Evolutionary conservation across 75 land plant genomes (phyloP).

Genomic region (Selaginella moellendorffii): DNA sequence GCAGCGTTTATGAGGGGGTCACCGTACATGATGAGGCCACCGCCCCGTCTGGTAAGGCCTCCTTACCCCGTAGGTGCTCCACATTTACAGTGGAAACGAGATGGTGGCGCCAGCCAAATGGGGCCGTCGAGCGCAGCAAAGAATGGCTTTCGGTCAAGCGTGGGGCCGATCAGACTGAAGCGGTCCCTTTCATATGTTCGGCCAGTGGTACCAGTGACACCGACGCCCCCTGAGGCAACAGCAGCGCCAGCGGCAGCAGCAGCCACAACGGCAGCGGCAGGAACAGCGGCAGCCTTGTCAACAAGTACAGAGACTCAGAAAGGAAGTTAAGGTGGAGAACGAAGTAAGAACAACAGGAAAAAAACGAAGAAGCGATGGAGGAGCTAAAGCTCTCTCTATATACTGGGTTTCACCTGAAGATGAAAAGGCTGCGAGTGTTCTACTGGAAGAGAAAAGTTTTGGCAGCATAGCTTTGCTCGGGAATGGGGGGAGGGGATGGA

Average conservation of each 20-base stretch:
- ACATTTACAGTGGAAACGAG: constrained; percentile 29
- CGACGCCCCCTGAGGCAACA: background rate
- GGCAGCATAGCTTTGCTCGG: no score
- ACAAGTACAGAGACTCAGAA: no score
- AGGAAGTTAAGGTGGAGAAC: background rate
- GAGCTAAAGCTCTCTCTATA: no score
- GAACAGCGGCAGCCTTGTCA: no score
- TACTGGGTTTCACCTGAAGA: no score
- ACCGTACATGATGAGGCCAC: constrained; percentile 14
- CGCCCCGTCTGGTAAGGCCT: constrained; percentile 14
- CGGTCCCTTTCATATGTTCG: constrained; percentile 31
- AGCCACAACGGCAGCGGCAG: no score
- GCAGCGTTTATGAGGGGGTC: constrained; percentile 13
- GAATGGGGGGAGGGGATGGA: no score
- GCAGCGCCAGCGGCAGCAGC: background rate
- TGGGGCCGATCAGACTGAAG: constrained; percentile 12
- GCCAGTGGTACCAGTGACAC: constrained; percentile 11
- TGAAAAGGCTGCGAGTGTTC: no score
- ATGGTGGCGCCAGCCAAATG: constrained; percentile 10
- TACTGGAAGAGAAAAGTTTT: no score
- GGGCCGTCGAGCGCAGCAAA: no score
- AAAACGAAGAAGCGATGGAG: no score
- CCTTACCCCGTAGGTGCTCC: constrained; percentile 15
- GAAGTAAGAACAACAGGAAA: no score
- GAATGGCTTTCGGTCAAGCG: constrained; percentile 2